Conservation (phyloP, 1,284 basidiomycete genomes). For the Ceratobasidium papillatum region DNA sequence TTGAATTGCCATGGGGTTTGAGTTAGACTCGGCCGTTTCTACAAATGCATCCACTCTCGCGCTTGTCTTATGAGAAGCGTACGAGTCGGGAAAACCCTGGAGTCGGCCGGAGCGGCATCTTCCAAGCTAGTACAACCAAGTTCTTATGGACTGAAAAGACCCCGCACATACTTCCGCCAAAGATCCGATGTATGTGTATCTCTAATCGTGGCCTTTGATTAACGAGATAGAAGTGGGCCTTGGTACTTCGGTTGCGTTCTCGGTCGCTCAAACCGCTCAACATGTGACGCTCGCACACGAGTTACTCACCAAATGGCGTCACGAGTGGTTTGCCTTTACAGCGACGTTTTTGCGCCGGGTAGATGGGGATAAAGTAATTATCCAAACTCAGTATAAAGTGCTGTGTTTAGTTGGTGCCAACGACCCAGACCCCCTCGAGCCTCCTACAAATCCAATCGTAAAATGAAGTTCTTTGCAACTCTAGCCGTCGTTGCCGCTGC, state of each 20-base stretch:
- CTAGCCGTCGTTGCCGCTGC: slow-evolving; percentile 17
- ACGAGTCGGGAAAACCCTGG: slow-evolving; percentile 33
- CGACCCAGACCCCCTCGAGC: background rate
- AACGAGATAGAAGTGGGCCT: slow-evolving; percentile 10
- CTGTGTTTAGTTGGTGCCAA: background rate
- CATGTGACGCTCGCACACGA: background rate
- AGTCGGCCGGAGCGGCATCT: background rate
- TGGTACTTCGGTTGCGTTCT: background rate
- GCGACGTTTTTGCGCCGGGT: slow-evolving; percentile 35
- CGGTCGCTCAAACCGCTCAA: slow-evolving; percentile 15
- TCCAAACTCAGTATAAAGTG: slow-evolving; percentile 10
- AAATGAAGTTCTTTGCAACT: slow-evolving; percentile 29
- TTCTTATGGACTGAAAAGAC: background rate
- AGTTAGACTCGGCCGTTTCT: background rate
- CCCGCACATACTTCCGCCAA: slow-evolving; percentile 19
- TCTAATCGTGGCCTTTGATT: background rate
- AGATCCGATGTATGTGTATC: slow-evolving; percentile 27
- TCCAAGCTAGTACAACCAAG: background rate
- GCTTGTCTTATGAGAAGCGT: background rate
- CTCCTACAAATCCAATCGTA: background rate
- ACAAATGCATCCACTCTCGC: background rate
- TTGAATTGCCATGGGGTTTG: background rate
- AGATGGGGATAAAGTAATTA: slow-evolving; percentile 36
- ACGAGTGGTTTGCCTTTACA: slow-evolving; percentile 12
- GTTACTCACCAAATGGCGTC: slow-evolving; percentile 6